Conservation (phyloP, 2,329 filamentous ascomycete genomes). For the Rhynchosporium secalis region DNA sequence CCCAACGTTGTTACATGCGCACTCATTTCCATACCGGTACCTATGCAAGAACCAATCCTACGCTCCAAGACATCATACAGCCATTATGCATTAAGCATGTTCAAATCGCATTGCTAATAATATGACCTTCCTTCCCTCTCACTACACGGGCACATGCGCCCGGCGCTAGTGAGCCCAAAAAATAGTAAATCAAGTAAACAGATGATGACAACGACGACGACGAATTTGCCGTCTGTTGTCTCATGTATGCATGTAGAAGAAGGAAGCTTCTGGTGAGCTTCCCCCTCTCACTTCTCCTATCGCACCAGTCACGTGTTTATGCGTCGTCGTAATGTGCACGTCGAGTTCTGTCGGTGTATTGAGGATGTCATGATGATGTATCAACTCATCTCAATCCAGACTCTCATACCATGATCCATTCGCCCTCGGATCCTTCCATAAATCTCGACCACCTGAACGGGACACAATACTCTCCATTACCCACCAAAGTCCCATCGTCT, state of each 20-base stretch:
- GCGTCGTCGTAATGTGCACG: too few relatives aligned
- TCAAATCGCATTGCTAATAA: not conserved
- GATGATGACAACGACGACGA: not conserved
- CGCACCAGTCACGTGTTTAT: too few relatives aligned
- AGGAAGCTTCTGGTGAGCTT: too few relatives aligned
- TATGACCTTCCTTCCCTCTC: not conserved
- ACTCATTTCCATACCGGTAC: not conserved
- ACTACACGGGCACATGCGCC: not conserved
- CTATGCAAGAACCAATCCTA: not conserved
- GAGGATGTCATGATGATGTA: not conserved
- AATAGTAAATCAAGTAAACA: not conserved
- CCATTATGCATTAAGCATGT: constrained; percentile 14
- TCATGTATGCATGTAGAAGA: not conserved
- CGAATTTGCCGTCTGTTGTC: not conserved
- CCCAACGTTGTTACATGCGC: not conserved
- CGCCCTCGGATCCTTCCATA: constrained; percentile 51
- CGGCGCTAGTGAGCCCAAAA: not conserved
- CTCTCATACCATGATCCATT: constrained; percentile 67
- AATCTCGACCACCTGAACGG: constrained; percentile 37
- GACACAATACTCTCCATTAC: constrained; percentile 23
- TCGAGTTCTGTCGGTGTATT: not conserved
- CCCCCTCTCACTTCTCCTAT: too few relatives aligned
- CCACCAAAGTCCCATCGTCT: constrained; percentile 23
- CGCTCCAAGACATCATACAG: not conserved
- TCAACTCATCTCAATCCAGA: not conserved